Percentiles rank a stretch among this genome's conserved stretches.
Conservation (phyloP, 2,329 filamentous ascomycete genomes). For the Colletotrichum spinosum region DNA sequence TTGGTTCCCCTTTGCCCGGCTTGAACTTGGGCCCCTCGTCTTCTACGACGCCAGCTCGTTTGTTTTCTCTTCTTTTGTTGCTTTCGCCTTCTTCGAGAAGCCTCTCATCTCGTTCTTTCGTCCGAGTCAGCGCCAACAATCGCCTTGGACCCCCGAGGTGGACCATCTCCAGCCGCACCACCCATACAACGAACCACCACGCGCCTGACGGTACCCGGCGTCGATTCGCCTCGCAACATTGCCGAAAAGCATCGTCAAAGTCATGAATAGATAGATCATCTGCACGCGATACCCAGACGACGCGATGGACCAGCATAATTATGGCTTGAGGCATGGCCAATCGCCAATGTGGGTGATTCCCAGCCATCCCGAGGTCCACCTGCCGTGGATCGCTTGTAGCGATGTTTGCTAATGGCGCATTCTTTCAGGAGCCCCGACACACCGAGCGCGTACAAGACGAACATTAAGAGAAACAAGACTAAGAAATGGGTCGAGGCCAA, state of each 20-base stretch:
- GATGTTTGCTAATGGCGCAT: constrained; percentile 8
- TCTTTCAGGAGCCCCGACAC: constrained; percentile 35
- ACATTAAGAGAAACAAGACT: constrained; percentile 90
- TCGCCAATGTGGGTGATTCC: constrained; percentile 31
- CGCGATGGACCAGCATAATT: constrained; percentile 35
- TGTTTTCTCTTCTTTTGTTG: neutral
- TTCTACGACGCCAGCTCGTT: neutral
- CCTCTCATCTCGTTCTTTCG: too few relatives aligned
- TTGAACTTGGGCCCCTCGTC: constrained; percentile 9
- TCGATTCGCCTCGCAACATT: constrained; percentile 8
- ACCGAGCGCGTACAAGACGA: constrained; percentile 74
- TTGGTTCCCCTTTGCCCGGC: constrained; percentile 6
- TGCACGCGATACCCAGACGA: constrained; percentile 15
- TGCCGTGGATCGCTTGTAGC: neutral
- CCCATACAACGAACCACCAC: constrained; percentile 16
- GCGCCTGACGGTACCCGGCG: constrained; percentile 9
- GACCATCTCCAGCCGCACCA: constrained; percentile 1
- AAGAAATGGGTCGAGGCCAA: constrained; percentile 96
- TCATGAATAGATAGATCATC: constrained; percentile 25
- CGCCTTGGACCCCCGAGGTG: neutral
- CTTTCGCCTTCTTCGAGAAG: neutral
- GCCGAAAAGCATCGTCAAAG: constrained; percentile 5
- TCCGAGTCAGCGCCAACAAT: too few relatives aligned
- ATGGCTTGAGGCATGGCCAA: constrained; percentile 33
- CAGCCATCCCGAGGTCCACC: neutral